Conservation (phyloP, 2,329 filamentous ascomycete genomes). For the Fusarium pseudocircinatum region DNA sequence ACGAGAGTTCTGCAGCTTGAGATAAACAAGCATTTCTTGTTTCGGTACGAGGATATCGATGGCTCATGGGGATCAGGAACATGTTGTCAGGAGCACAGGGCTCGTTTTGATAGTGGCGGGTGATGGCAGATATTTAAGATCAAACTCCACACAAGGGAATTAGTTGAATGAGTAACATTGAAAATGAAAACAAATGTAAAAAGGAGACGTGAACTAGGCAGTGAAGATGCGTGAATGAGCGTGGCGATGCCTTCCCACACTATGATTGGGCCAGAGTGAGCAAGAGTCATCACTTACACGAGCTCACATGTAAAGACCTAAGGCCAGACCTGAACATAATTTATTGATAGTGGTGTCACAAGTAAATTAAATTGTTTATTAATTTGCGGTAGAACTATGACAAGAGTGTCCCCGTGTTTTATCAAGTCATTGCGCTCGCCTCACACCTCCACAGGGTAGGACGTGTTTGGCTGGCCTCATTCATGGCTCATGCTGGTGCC, state of each 20-base stretch:
- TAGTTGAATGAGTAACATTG: background rate
- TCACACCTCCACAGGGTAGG: slow-evolving; percentile 4
- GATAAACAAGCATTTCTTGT: background rate
- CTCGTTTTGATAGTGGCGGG: background rate
- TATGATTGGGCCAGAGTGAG: slow-evolving; percentile 3
- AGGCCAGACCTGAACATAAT: background rate
- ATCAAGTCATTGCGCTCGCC: background rate
- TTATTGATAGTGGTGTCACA: background rate
- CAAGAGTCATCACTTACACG: background rate
- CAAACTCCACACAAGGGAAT: background rate
- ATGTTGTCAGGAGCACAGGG: background rate
- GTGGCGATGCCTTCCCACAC: slow-evolving; percentile 8
- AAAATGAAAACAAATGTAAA: background rate
- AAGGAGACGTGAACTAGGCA: background rate
- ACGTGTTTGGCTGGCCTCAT: background rate
- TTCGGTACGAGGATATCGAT: background rate
- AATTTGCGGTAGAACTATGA: background rate
- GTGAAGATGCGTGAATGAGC: slow-evolving; percentile 1
- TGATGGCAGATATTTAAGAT: background rate
- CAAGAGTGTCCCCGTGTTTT: background rate
- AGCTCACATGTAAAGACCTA: background rate
- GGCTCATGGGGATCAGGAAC: background rate
- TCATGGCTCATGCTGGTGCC: background rate
- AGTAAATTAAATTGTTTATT: background rate
- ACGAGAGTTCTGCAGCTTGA: background rate